These are phyloP conservation scores for Penicillium brasilianum DNA, from an alignment of 2,329 filamentous ascomycete species.

Conservation along the genomic window DNA sequence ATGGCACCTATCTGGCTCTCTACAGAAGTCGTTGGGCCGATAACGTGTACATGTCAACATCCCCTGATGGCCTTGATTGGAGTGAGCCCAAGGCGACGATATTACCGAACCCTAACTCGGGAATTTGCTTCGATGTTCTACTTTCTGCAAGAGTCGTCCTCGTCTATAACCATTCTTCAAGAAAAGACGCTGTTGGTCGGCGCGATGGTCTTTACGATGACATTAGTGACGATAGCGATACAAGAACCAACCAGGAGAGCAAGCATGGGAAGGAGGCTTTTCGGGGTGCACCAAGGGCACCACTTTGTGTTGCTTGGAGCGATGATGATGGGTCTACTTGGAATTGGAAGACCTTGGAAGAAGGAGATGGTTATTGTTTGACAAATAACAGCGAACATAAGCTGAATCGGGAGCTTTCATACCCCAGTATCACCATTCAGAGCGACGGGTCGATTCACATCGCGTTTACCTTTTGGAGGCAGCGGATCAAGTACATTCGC, in stretches of 20 bases:
- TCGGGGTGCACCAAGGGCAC: conserved; percentile 49
- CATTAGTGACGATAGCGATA: conserved; percentile 50
- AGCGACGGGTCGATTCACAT: conserved; percentile 40
- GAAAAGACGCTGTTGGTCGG: conserved; percentile 38
- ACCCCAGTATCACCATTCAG: conserved; percentile 49
- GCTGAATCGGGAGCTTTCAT: conserved; percentile 52
- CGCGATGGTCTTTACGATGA: conserved; percentile 53
- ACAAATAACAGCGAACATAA: conserved; percentile 52
- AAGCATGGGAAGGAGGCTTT: conserved; percentile 48
- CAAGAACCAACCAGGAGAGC: conserved; percentile 45
- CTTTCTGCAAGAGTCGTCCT: conserved; percentile 44
- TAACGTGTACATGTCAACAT: conserved; percentile 50
- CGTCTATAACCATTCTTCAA: conserved; percentile 50
- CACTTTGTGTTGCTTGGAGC: conserved; percentile 32
- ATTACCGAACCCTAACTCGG: conserved; percentile 54
- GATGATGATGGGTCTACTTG: conserved; percentile 46
- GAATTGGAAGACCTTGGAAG: conserved; percentile 48
- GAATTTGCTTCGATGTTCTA: conserved; percentile 48
- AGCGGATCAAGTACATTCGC: conserved; percentile 49
- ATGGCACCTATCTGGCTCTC: conserved; percentile 43
- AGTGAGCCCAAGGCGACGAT: conserved; percentile 39
- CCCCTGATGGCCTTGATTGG: conserved; percentile 49
- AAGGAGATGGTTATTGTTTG: conserved; percentile 54
- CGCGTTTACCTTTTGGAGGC: conserved; percentile 52
- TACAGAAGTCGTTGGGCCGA: conserved; percentile 55